Conservation (phyloP, 176 grass and related monocot genomes). For the Musa beccarii region DNA sequence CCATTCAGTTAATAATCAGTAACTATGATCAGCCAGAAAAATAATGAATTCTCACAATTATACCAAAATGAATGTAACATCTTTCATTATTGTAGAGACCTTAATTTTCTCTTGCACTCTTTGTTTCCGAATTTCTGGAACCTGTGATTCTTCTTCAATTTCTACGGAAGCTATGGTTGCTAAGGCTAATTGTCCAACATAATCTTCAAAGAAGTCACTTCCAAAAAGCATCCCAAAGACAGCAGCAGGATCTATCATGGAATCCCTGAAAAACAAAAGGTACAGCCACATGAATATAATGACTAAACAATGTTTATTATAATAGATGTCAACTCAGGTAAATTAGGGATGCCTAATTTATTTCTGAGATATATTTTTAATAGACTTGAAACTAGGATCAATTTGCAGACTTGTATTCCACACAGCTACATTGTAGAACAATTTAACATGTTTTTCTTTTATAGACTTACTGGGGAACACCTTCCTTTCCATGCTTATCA, state of each 20-base stretch:
- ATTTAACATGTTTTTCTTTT: not conserved
- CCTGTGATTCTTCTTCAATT: constrained; percentile 47
- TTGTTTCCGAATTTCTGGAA: constrained; percentile 37
- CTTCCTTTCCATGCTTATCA: constrained; percentile 82
- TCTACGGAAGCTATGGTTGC: constrained; percentile 78
- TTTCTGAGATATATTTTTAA: not conserved
- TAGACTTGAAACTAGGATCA: not conserved
- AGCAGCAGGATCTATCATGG: constrained; percentile 80
- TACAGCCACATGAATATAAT: not conserved
- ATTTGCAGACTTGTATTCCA: not conserved
- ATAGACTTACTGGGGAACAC: constrained; percentile 55
- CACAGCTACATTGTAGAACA: not conserved
- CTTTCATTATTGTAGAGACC: constrained; percentile 21
- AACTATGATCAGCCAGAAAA: not conserved
- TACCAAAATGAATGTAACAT: too few species aligned
- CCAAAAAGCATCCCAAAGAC: constrained; percentile 99
- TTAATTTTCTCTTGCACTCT: constrained; percentile 90
- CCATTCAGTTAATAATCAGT: too few species aligned
- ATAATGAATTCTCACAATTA: not conserved
- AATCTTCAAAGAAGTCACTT: constrained; percentile 97
- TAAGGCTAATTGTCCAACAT: constrained; percentile 87
- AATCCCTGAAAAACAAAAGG: constrained; percentile 43
- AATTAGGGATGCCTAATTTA: not conserved
- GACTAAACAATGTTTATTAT: not conserved
- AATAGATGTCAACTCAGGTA: not conserved